Evolutionary conservation across 192 early-diverging fungal genomes (phyloP).

Genomic region (Rhizoclosmatium sp.): DNA sequence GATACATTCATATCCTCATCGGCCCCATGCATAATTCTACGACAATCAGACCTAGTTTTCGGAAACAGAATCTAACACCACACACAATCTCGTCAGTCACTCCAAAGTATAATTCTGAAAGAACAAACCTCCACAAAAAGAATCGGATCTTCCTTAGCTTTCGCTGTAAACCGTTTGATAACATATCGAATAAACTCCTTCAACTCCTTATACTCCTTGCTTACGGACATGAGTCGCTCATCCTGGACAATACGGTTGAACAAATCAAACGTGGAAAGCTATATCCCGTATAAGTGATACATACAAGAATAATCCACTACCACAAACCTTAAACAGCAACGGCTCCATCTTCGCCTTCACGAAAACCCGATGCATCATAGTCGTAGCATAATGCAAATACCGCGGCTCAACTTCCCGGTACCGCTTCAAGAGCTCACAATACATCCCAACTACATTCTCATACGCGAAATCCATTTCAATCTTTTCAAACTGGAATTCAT

Average conservation of each 20-base stretch:
- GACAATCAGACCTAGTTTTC: conserved; percentile 50
- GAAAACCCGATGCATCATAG: conserved; percentile 73
- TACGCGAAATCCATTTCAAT: conserved; percentile 61
- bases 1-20: conserved; percentile 31
- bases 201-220: conserved; percentile 53
- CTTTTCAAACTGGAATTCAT: conserved; percentile 58
- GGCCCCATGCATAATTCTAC: conserved; percentile 42
- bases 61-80: conserved; percentile 54
- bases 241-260: conserved; percentile 67
- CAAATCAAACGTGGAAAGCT: conserved; percentile 69
- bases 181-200: conserved; percentile 62
- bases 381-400: conserved; percentile 61
- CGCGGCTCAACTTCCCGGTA: conserved; percentile 59
- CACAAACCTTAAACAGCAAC: conserved; percentile 64
- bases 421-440: conserved; percentile 62
- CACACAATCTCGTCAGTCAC: background rate
- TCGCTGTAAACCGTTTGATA: conserved; percentile 63
- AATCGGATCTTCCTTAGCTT: conserved; percentile 59
- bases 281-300: background rate
- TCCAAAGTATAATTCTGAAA: background rate
- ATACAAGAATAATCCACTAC: background rate
- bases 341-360: conserved; percentile 62
- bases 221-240: conserved; percentile 27
- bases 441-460: conserved; percentile 60
- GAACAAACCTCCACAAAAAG: conserved; percentile 61